phyloP scores from a whole-genome alignment of 768 basidiomycete genomes.

The Punctularia strigosozonata region DNA sequence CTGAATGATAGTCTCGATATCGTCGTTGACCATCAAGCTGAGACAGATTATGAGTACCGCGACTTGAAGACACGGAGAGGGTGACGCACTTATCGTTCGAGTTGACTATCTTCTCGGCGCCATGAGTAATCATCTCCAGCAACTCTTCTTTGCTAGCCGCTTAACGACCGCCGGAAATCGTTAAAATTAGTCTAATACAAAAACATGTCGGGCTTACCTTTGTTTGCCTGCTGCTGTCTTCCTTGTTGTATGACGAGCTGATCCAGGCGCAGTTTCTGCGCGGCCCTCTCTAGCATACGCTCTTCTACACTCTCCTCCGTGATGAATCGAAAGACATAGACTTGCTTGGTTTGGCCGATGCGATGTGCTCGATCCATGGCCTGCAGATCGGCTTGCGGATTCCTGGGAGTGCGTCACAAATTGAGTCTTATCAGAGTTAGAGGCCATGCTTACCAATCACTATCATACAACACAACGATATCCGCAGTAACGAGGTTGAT shows the following conservation, averaged over 20 bases:
- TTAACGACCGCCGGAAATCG: slow-evolving; percentile 14
- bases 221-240: slow-evolving; percentile 65
- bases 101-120: slow-evolving; percentile 94
- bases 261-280: slow-evolving; percentile 89
- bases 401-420: slow-evolving; percentile 36
- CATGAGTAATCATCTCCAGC: slow-evolving; percentile 96
- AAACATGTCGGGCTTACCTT: slow-evolving; percentile 34
- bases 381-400: slow-evolving; percentile 96
- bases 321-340: slow-evolving; percentile 94
- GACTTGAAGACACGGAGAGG: not conserved
- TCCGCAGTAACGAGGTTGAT: slow-evolving; percentile 95
- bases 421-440: not conserved
- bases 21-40: slow-evolving; percentile 71
- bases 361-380: slow-evolving; percentile 98
- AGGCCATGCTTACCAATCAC: slow-evolving; percentile 62
- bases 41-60: not conserved
- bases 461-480: slow-evolving; percentile 91
- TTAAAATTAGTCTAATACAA: not conserved
- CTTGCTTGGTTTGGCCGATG: slow-evolving; percentile 95
- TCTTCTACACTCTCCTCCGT: slow-evolving; percentile 95
- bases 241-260: slow-evolving; percentile 98
- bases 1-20: slow-evolving; percentile 89
- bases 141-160: slow-evolving; percentile 94
- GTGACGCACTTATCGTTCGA: slow-evolving; percentile 53
- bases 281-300: slow-evolving; percentile 87